phyloP scores from a whole-genome alignment of 306 rosid species.

The Leucaena leucocephala region DNA sequence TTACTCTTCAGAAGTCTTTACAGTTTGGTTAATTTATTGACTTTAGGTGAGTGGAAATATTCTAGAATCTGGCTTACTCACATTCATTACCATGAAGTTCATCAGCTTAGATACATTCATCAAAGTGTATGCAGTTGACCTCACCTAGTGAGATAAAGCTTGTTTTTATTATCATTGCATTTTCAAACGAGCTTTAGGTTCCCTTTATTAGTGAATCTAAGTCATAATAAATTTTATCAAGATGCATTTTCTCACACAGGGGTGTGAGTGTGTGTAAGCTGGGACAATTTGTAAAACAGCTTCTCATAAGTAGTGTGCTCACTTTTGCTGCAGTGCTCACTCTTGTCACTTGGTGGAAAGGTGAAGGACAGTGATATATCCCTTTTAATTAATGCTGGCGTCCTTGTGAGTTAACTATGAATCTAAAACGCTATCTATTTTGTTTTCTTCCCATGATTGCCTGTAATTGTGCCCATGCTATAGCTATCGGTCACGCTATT shows the following conservation, averaged over 20 bases:
- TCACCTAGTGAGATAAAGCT: not conserved
- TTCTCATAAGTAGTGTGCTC: constrained; percentile 23
- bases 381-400: constrained; percentile 78
- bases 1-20: constrained; percentile 11
- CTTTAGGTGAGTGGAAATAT: constrained; percentile 19
- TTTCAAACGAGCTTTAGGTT: constrained; percentile 3
- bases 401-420: constrained; percentile 70
- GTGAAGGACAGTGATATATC: constrained; percentile 83
- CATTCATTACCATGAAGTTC: constrained; percentile 14
- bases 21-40: constrained; percentile 17
- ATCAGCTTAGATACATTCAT: constrained; percentile 4
- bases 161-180: not conserved
- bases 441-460: constrained; percentile 16
- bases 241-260: not conserved
- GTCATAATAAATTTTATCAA: not conserved
- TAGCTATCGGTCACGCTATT: not conserved
- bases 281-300: constrained; percentile 27
- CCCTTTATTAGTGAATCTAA: not conserved
- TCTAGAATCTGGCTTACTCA: constrained; percentile 23
- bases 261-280: not conserved
- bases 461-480: not conserved
- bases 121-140: not conserved
- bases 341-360: constrained; percentile 89
- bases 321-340: constrained; percentile 60
- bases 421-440: constrained; percentile 1